Conservation (phyloP, 352 stramenopile species). For the Phytophthora europaea region DNA sequence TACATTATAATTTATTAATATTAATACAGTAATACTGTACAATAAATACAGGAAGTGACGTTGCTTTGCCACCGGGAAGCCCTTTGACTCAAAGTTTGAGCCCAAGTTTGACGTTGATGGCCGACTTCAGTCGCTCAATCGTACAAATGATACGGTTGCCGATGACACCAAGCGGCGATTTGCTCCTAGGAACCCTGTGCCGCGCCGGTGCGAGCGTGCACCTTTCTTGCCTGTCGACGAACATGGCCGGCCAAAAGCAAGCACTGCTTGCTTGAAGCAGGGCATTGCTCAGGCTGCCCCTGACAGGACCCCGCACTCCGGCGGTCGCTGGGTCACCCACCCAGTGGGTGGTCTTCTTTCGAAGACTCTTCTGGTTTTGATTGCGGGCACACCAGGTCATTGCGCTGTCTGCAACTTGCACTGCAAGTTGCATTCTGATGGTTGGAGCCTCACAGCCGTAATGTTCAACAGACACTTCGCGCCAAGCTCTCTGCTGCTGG, state of each 20-base stretch:
- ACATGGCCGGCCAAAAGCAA: neutral
- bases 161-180: conserved; percentile 18
- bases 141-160: conserved; percentile 27
- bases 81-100: too few relatives aligned
- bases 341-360: too few relatives aligned
- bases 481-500: neutral
- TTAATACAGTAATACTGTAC: too few relatives aligned
- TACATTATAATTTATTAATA: too few relatives aligned
- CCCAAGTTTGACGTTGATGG: conserved; percentile 9
- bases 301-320: neutral
- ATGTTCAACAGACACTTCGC: neutral
- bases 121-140: conserved; percentile 5
- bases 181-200: conserved; percentile 14
- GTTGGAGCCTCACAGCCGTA: neutral
- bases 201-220: conserved; percentile 5
- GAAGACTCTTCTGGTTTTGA: neutral
- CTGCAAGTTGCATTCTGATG: conserved; percentile 2
- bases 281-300: neutral
- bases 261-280: neutral
- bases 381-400: neutral
- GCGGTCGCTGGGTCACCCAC: neutral
- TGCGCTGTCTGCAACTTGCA: conserved; percentile 9
- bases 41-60: too few relatives aligned
- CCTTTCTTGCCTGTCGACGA: conserved; percentile 12
- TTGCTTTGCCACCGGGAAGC: neutral